These are phyloP conservation scores for Aspergillus sp. DNA, from an alignment of 2,329 filamentous ascomycete species.

Conservation along the genomic window DNA sequence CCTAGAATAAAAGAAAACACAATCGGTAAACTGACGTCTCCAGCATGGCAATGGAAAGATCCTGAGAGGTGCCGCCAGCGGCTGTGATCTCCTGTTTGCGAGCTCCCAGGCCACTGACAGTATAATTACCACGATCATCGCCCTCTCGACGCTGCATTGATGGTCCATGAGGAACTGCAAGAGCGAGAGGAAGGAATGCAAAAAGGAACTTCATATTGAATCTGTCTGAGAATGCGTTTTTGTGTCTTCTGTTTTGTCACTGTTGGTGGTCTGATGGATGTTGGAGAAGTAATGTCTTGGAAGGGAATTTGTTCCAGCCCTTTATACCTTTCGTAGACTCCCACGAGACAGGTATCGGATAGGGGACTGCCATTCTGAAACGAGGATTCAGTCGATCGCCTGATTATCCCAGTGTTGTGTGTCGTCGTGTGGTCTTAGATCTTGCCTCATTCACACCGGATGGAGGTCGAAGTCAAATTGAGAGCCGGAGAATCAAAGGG, in stretches of 20 bases:
- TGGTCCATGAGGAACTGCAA: neutral
- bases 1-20: neutral
- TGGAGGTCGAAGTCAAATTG: neutral
- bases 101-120: constrained; percentile 16
- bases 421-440: neutral
- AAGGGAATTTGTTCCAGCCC: neutral
- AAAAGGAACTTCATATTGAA: neutral
- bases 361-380: neutral
- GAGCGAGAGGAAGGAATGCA: neutral
- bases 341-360: neutral
- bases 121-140: constrained; percentile 20
- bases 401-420: neutral
- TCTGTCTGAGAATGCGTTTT: neutral
- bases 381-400: neutral
- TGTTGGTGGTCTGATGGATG: neutral
- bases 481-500: too few relatives aligned
- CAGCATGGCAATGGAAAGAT: constrained; percentile 27
- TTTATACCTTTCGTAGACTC: neutral
- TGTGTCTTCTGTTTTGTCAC: neutral
- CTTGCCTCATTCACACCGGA: neutral
- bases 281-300: neutral
- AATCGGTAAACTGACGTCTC: constrained; percentile 17
- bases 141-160: neutral
- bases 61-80: constrained; percentile 24
- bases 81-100: constrained; percentile 21